Percentiles rank a stretch among this genome's conserved stretches.
Conservation (phyloP, 345 rosid genomes). For the Populus ilicifolia region DNA sequence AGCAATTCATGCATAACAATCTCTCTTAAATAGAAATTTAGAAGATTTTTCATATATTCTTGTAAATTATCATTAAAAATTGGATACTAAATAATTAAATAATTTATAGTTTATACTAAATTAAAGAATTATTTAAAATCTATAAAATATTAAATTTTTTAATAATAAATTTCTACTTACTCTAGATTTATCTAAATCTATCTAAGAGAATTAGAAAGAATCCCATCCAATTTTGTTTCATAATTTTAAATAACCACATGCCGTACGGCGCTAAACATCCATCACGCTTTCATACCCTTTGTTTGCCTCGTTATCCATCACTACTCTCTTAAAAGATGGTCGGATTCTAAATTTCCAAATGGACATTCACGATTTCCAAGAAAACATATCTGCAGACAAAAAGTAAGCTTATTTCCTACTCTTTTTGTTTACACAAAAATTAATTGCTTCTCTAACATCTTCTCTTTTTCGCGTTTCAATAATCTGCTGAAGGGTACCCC, state of each 20-base stretch:
- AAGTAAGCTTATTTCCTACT: not conserved
- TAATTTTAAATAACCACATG: not conserved
- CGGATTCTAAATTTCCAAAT: not conserved
- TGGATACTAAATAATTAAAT: rapidly evolving
- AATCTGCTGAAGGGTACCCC: not conserved
- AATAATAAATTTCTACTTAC: too few species aligned
- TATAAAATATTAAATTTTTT: too few species aligned
- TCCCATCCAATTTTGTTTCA: too few species aligned
- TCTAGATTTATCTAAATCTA: too few species aligned
- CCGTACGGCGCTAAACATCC: too few species aligned
- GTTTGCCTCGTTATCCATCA: not conserved
- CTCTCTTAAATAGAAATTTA: too few species aligned
- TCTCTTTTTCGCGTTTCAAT: not conserved
- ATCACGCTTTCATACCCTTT: too few species aligned
- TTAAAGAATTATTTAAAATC: too few species aligned
- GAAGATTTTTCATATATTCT: rapidly evolving
- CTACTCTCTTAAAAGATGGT: not conserved
- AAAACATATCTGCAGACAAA: not conserved
- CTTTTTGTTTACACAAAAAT: too few species aligned
- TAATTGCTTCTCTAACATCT: not conserved
- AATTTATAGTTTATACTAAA: rapidly evolving
- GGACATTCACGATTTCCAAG: not conserved
- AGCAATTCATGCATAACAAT: too few species aligned
- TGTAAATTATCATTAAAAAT: too few species aligned
- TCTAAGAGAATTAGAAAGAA: too few species aligned